These are phyloP conservation scores for Thielaviopsis punctulata DNA, from an alignment of 2,329 filamentous ascomycete species.

Conservation along the genomic window DNA sequence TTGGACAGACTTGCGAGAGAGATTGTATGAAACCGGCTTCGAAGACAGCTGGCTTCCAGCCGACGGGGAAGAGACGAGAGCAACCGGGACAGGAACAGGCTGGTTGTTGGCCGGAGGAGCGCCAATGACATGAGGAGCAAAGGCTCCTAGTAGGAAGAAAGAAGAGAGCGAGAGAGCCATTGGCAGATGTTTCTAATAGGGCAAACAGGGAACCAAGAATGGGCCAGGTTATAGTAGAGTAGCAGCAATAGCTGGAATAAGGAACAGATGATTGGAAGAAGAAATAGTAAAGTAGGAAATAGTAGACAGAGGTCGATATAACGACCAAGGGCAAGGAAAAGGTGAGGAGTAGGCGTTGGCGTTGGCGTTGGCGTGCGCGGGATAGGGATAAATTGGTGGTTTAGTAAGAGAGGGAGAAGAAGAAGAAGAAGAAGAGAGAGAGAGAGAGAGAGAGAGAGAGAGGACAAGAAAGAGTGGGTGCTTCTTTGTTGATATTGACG, in stretches of 20 bases:
- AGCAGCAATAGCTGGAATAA: background rate
- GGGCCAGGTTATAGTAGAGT: background rate
- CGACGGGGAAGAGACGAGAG: background rate
- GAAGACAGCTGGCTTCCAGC: background rate
- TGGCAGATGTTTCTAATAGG: background rate
- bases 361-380: background rate
- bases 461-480: background rate
- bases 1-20: slow-evolving; percentile 3
- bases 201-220: background rate
- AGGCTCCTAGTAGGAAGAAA: slow-evolving; percentile 2
- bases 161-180: slow-evolving; percentile 3
- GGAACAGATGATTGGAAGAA: background rate
- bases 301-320: background rate
- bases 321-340: background rate
- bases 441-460: background rate
- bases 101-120: background rate
- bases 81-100: slow-evolving; percentile 1
- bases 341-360: background rate
- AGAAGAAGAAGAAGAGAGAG: background rate
- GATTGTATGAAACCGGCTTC: slow-evolving; percentile 4
- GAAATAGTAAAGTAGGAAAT: background rate
- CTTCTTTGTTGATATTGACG: background rate
- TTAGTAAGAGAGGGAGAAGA: background rate
- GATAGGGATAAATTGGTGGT: background rate
- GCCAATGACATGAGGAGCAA: slow-evolving; percentile 1